A percentile compares a stretch with the other conserved stretches of the same genome.
Evolutionary conservation across 2,329 filamentous ascomycete species (phyloP).

Genomic region (Cercospora zeae-maydis): DNA sequence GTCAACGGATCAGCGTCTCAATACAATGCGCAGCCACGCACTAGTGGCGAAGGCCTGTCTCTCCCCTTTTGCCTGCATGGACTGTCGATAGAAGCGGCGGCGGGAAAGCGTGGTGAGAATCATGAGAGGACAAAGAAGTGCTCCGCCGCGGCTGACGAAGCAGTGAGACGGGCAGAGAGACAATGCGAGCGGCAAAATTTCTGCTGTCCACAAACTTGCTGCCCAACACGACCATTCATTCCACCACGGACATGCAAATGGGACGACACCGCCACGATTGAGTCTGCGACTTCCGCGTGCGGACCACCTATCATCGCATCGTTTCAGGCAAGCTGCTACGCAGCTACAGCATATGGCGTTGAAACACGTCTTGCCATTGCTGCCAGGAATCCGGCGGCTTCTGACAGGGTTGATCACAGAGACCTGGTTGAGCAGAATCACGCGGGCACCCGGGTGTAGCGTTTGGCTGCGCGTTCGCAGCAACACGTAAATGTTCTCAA

Average conservation of each 20-base stretch:
- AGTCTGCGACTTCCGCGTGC: not conserved
- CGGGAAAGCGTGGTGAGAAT: not conserved
- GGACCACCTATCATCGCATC: not conserved
- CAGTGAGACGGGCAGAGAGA: not conserved
- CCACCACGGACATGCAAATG: constrained; percentile 1
- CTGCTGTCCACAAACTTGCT: not conserved
- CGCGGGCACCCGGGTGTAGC: not conserved
- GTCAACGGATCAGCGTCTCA: not conserved
- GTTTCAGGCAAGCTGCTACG: not conserved
- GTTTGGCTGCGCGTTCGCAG: not conserved
- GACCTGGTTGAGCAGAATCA: not conserved
- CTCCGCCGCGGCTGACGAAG: not conserved
- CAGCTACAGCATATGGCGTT: constrained; percentile 10
- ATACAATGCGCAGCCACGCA: not conserved
- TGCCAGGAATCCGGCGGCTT: not conserved
- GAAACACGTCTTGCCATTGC: constrained; percentile 12
- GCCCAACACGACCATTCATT: not conserved
- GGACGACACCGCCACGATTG: not conserved
- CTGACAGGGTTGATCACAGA: not conserved
- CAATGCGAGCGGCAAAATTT: not conserved
- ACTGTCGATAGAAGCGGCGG: not conserved
- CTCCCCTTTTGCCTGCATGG: constrained; percentile 7
- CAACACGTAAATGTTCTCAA: not conserved
- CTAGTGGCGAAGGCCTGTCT: constrained; percentile 2
- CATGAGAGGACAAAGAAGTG: not conserved